Evolutionary conservation across 2,329 filamentous ascomycete species (phyloP).

Genomic region (Bipolaris sorokiniana): DNA sequence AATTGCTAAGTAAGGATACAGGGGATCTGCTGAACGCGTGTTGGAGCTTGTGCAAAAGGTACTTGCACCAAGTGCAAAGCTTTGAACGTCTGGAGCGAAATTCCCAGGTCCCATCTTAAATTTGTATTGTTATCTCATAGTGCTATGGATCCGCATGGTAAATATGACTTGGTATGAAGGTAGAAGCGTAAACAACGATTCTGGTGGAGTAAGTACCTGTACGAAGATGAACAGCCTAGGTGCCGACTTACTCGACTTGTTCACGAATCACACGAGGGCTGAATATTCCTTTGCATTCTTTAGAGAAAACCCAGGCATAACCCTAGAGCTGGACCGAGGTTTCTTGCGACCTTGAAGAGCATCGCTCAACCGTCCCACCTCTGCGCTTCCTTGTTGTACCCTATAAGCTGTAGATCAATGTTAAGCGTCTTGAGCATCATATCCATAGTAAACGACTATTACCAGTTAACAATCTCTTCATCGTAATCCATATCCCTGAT

Average conservation of each 20-base stretch:
- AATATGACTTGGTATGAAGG: background rate
- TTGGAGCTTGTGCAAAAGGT: conserved; percentile 49
- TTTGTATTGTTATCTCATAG: no score
- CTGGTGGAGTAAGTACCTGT: background rate
- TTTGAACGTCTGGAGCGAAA: conserved; percentile 18
- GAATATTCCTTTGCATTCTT: background rate
- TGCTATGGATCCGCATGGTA: background rate
- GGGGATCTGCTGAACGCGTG: conserved; percentile 52
- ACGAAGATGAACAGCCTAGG: background rate
- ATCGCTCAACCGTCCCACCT: conserved; percentile 61
- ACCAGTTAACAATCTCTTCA: conserved; percentile 1
- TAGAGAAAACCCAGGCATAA: background rate
- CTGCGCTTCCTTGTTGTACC: conserved; percentile 64
- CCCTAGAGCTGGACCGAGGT: background rate
- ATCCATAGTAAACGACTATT: conserved; percentile 68
- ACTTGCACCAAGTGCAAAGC: conserved; percentile 28
- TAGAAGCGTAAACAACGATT: conserved; percentile 5
- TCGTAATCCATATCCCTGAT: conserved; percentile 4
- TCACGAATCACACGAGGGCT: background rate
- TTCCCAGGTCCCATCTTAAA: no score
- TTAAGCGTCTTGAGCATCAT: conserved; percentile 72
- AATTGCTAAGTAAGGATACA: conserved; percentile 13
- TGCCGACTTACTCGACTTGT: background rate
- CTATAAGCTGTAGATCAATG: conserved; percentile 67
- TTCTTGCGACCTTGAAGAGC: background rate